Percentiles rank a stretch among this genome's conserved stretches.
Conservation (phyloP, 306 rosid species). For the Vachellia collinsii region DNA sequence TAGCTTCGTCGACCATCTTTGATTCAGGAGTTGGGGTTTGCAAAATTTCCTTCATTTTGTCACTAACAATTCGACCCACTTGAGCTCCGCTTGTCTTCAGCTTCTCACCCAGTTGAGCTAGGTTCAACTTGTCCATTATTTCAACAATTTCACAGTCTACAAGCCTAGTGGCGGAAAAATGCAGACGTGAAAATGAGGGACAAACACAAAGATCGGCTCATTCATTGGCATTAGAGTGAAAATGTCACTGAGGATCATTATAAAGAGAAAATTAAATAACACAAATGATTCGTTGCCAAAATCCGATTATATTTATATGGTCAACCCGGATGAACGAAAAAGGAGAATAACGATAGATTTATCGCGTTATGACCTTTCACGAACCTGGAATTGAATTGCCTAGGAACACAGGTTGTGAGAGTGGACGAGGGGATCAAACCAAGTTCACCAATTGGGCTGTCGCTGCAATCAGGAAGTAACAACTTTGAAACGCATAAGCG, state of each 20-base stretch:
- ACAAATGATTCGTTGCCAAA: background rate
- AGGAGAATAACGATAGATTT: background rate
- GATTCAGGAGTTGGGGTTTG: constrained; percentile 73
- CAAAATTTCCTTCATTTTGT: constrained; percentile 71
- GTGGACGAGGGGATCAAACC: background rate
- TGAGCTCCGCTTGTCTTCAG: constrained; percentile 76
- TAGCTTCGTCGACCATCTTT: constrained; percentile 81
- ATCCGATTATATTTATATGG: background rate
- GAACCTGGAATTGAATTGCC: constrained; percentile 10
- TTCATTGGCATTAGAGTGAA: background rate
- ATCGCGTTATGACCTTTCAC: background rate
- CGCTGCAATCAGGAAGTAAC: background rate
- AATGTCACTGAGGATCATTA: background rate
- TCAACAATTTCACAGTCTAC: background rate
- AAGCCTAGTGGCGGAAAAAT: background rate
- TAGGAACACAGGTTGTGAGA: background rate
- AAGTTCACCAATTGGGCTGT: background rate
- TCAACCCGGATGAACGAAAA: background rate
- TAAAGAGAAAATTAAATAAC: background rate
- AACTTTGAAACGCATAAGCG: background rate
- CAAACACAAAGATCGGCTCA: background rate
- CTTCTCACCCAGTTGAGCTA: constrained; percentile 64
- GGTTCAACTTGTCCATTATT: constrained; percentile 67
- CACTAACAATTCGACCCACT: constrained; percentile 71
- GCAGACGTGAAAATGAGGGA: background rate